A percentile compares a stretch with the other conserved stretches of the same genome.
phyloP scores from a whole-genome alignment of 1,284 basidiomycete species.

The Marasmius fiardii region DNA sequence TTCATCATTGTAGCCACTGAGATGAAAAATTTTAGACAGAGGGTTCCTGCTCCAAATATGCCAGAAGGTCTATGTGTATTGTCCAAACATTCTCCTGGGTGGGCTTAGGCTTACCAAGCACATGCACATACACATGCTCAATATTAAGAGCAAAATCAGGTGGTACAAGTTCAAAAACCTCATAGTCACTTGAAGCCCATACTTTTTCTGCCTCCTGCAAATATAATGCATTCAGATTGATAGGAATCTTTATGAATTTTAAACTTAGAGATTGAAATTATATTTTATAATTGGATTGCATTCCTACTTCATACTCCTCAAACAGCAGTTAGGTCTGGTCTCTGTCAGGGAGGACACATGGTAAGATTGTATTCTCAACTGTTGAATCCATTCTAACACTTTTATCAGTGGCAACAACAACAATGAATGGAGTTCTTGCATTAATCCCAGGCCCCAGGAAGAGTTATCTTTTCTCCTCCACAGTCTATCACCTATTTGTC shows the following conservation, averaged over 20 bases:
- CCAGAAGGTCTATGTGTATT: background rate
- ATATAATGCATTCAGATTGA: background rate
- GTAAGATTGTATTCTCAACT: too few species aligned
- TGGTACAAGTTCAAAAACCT: background rate
- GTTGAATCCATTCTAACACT: too few species aligned
- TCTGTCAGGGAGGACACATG: too few species aligned
- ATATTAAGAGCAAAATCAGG: background rate
- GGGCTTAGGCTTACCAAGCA: background rate
- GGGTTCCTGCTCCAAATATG: background rate
- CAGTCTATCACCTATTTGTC: conserved; percentile 52
- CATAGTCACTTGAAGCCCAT: background rate
- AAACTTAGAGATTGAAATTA: background rate
- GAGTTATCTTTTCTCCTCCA: conserved; percentile 63
- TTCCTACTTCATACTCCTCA: conserved; percentile 16
- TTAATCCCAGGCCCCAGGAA: conserved; percentile 51
- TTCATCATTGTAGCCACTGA: background rate
- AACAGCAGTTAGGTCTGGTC: too few species aligned
- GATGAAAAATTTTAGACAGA: background rate
- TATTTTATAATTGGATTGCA: background rate
- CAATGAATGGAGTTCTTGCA: too few species aligned
- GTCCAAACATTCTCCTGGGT: background rate
- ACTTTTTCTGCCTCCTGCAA: background rate
- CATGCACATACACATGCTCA: background rate
- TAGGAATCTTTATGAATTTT: background rate
- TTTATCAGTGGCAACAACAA: too few species aligned